A percentile compares a stretch with the other conserved stretches of the same genome.
Evolutionary conservation across 495 filamentous ascomycete species (phyloP).

Genomic region (Daldinia concentrica): DNA sequence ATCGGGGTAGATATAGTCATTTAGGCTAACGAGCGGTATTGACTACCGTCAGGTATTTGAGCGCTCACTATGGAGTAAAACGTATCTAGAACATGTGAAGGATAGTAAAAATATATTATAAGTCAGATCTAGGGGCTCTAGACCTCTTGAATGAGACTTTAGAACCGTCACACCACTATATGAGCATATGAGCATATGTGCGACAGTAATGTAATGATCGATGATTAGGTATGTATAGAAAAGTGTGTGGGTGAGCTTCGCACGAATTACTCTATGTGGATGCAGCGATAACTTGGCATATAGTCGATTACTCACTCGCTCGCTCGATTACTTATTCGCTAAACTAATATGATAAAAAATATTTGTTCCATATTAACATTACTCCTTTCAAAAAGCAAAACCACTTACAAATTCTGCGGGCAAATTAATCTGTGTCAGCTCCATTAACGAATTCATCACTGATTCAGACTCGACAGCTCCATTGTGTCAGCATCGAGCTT

Average conservation of each 20-base stretch:
- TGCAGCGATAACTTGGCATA: too few species aligned
- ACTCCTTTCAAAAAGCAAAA: not conserved
- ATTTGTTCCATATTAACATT: not conserved
- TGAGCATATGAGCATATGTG: not conserved
- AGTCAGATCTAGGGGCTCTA: not conserved
- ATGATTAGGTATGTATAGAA: not conserved
- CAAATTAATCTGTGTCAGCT: not conserved
- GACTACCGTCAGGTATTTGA: not conserved
- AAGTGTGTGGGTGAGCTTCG: too few species aligned
- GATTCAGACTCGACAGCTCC: not conserved
- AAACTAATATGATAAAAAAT: not conserved
- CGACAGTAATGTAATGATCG: not conserved
- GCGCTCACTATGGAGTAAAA: not conserved
- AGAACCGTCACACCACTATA: not conserved
- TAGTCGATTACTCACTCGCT: too few species aligned
- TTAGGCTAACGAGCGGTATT: not conserved
- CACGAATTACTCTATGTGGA: too few species aligned
- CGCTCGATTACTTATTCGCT: too few species aligned
- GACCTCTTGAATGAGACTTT: not conserved
- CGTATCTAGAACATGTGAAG: not conserved
- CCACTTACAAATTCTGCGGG: not conserved
- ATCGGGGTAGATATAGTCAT: not conserved
- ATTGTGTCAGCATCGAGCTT: slow-evolving; percentile 14
- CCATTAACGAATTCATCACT: not conserved
- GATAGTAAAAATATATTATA: not conserved